These are phyloP conservation scores for Cyclospora cayetanensis DNA, from an alignment of 169 alveolate species.

Conservation along the genomic window DNA sequence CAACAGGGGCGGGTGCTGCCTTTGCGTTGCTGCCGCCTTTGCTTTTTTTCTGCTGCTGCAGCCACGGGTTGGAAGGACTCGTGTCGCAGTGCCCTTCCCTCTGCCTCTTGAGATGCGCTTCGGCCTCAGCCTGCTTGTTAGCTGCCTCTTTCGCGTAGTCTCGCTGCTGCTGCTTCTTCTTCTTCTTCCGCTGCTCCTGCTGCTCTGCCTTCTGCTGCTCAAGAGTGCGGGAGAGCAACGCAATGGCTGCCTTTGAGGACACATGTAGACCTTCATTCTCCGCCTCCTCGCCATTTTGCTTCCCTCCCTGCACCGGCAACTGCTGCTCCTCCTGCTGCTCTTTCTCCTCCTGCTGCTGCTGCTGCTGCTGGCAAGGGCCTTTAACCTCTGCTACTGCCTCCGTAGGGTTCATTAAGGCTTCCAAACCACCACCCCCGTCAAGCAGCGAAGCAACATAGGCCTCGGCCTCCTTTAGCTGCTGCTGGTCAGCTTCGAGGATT, in stretches of 20 bases:
- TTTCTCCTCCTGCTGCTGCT: not conserved
- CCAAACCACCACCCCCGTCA: not conserved
- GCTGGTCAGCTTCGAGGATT: not conserved
- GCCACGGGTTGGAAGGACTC: slow-evolving; percentile 20
- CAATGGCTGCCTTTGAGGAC: slow-evolving; percentile 2
- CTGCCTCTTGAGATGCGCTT: not conserved
- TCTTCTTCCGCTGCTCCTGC: not conserved
- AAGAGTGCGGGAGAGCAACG: not conserved
- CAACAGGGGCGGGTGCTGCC: not conserved
- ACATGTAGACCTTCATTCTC: not conserved
- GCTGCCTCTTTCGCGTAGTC: not conserved
- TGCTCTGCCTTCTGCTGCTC: not conserved
- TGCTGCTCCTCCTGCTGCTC: slow-evolving; percentile 19
- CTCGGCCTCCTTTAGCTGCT: slow-evolving; percentile 36
- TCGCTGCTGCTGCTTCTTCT: slow-evolving; percentile 1
- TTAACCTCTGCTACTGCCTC: not conserved
- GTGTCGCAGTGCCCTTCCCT: too few species aligned
- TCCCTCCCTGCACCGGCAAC: not conserved
- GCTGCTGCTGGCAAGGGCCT: not conserved
- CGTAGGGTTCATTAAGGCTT: not conserved
- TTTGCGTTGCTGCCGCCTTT: not conserved
- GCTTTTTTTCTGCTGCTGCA: not conserved
- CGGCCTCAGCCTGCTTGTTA: not conserved
- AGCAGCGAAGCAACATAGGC: not conserved
- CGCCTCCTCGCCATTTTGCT: too few species aligned